Conservation (phyloP, 139 green algal genomes). For the Ettlia oleoabundans region DNA sequence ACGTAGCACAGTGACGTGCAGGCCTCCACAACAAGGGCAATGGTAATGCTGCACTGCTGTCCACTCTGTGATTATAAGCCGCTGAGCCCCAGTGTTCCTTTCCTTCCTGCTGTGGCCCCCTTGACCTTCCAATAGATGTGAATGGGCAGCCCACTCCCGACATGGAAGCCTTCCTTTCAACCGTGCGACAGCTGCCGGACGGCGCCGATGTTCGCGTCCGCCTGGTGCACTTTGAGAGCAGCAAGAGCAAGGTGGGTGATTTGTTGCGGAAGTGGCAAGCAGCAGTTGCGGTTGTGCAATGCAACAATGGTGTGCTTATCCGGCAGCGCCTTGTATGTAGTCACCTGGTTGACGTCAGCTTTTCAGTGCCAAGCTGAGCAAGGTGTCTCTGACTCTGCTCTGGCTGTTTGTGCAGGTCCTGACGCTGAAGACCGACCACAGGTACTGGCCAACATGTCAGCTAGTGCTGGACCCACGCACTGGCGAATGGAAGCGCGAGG, state of each 20-base stretch:
- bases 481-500: slow-evolving; percentile 59
- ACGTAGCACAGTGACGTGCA: neutral
- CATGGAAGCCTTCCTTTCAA: slow-evolving; percentile 77
- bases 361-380: too few species aligned
- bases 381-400: too few species aligned
- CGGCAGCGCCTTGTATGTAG: too few species aligned
- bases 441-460: slow-evolving; percentile 89
- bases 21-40: too few species aligned
- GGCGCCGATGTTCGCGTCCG: slow-evolving; percentile 79
- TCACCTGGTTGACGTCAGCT: too few species aligned
- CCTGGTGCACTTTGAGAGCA: slow-evolving; percentile 76
- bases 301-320: too few species aligned
- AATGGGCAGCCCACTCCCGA: slow-evolving; percentile 63
- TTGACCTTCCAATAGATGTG: too few species aligned
- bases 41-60: slow-evolving; percentile 10
- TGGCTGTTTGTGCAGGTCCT: too few species aligned
- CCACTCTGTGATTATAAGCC: too few species aligned
- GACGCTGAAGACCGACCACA: slow-evolving; percentile 81
- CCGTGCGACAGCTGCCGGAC: slow-evolving; percentile 57
- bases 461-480: slow-evolving; percentile 62
- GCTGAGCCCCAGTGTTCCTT: too few species aligned
- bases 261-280: too few species aligned
- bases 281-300: too few species aligned
- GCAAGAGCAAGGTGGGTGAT: slow-evolving; percentile 48
- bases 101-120: neutral